Base-by-base conservation (phyloP, 805 yeast species). In the Myxozyma melibiosi region DNA sequence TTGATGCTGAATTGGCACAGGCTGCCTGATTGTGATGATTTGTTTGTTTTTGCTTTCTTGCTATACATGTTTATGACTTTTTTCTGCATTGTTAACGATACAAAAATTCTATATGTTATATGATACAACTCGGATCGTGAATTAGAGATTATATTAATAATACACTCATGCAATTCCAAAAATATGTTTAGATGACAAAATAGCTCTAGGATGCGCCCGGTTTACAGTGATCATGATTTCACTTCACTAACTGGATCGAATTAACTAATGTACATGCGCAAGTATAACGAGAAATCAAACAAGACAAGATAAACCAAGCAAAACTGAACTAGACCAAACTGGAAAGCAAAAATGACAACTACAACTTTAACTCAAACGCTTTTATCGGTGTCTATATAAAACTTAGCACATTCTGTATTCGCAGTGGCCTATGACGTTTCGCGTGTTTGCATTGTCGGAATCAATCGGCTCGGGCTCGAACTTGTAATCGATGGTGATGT, bases 401-500 rank as follows among this genome's bases (percentile, higher is more conserved):
- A 18, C 18, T 27, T 45, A 53, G 39, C 54, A 61, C 64, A 61
- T 61, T 14, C 48, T 38, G 53, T 48, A 61, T n/a, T 59, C 47
- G 43, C 52, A 42, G 24, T 24, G 30, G 3, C 55, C 63, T 6
- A 43, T 31, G 24, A 38, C 42, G 5, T 13, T 8, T n/a, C 57
- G 34, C 11, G 52, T 14, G 20, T n/a, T 27, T 3, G 45, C 24
- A 22, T 45, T 33, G 14, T 51, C 33, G n/a, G 39, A 33, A n/a
- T 40, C 55, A 8, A 52, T 53, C 2, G 73, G 76, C 42, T 71
- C 73, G 55, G 80, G 83, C 22, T 73, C 69, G 67, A 80, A 76
- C n/a, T 72, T 65, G 68, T 79, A 88, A 28, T 73, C 75, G 58
- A 92, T 78, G 67, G 83, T 85, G 65, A 94, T 82, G 70, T 92